Evolutionary conservation across 108 stramenopile genomes (phyloP).

Genomic region (Schizochytrium sp.): DNA sequence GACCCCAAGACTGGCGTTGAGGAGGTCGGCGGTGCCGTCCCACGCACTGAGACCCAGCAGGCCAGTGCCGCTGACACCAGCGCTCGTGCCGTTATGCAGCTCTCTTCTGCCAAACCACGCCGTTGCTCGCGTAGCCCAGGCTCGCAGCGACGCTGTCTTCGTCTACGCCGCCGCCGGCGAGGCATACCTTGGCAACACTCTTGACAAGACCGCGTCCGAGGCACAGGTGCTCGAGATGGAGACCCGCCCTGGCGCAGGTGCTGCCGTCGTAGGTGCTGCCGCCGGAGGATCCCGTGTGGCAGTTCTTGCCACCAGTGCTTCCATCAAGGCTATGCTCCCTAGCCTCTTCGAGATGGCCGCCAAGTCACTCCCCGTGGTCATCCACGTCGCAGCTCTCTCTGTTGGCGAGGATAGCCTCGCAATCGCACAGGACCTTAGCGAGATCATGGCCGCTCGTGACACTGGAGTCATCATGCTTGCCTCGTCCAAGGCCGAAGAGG

Average conservation of each 20-base stretch:
- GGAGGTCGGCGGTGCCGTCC: slow-evolving; percentile 22
- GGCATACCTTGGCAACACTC: slow-evolving; percentile 18
- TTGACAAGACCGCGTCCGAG: slow-evolving; percentile 42
- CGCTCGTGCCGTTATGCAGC: not conserved
- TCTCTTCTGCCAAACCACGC: slow-evolving; percentile 44
- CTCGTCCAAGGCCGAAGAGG: slow-evolving; percentile 32
- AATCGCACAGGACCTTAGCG: slow-evolving; percentile 51
- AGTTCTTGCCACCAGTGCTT: slow-evolving; percentile 37
- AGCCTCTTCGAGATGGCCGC: slow-evolving; percentile 47
- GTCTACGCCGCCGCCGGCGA: slow-evolving; percentile 35
- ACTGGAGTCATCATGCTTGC: slow-evolving; percentile 52
- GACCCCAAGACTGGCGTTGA: slow-evolving; percentile 40
- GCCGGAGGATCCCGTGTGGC: slow-evolving; percentile 22
- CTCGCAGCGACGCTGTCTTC: slow-evolving; percentile 25
- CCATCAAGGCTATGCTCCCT: slow-evolving; percentile 32
- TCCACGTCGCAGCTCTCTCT: slow-evolving; percentile 45
- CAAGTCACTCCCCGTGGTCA: slow-evolving; percentile 22
- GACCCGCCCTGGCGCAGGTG: slow-evolving; percentile 48
- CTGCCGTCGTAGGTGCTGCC: slow-evolving; percentile 29
- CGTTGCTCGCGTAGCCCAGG: slow-evolving; percentile 33
- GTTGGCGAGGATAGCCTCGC: slow-evolving; percentile 40
- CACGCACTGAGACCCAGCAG: not conserved
- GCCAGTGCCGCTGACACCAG: not conserved
- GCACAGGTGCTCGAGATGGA: slow-evolving; percentile 56
- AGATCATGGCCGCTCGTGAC: slow-evolving; percentile 57